These are phyloP conservation scores for Pneumocystis murina DNA, from an alignment of 1,139 yeast species.

Conservation along the genomic window DNA sequence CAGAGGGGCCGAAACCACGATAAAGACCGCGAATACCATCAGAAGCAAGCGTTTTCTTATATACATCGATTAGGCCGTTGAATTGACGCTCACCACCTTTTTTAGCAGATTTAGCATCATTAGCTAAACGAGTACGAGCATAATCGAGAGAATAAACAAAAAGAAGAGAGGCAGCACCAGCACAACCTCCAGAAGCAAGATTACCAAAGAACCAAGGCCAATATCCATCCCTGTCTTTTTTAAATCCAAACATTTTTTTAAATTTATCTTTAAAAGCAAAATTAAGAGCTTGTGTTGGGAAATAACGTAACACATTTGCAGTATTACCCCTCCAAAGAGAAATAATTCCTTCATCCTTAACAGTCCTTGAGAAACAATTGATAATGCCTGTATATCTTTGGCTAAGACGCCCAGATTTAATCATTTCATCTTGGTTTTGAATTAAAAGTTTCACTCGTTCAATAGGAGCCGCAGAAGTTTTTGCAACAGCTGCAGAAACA, in stretches of 20 bases:
- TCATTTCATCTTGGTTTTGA: constrained; percentile 74
- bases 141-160: constrained; percentile 70
- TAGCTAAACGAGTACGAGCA: constrained; percentile 74
- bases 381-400: constrained; percentile 50
- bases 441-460: constrained; percentile 69
- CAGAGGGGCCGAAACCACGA: constrained; percentile 77
- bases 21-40: constrained; percentile 70
- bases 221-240: constrained; percentile 51
- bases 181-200: constrained; percentile 72
- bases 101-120: constrained; percentile 61
- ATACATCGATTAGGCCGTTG: constrained; percentile 64
- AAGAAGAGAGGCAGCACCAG: constrained; percentile 62
- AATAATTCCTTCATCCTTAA: constrained; percentile 53
- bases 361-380: constrained; percentile 61
- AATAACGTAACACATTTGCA: constrained; percentile 69
- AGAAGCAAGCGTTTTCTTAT: constrained; percentile 58
- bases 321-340: constrained; percentile 80
- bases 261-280: constrained; percentile 75
- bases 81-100: constrained; percentile 58
- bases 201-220: constrained; percentile 62
- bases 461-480: constrained; percentile 65
- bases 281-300: constrained; percentile 76
- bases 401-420: constrained; percentile 64
- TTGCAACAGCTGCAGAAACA: constrained; percentile 70
- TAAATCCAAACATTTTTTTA: constrained; percentile 63